Evolutionary conservation across 352 stramenopile species (phyloP).

Genomic region (Pseudoperonospora humuli): DNA sequence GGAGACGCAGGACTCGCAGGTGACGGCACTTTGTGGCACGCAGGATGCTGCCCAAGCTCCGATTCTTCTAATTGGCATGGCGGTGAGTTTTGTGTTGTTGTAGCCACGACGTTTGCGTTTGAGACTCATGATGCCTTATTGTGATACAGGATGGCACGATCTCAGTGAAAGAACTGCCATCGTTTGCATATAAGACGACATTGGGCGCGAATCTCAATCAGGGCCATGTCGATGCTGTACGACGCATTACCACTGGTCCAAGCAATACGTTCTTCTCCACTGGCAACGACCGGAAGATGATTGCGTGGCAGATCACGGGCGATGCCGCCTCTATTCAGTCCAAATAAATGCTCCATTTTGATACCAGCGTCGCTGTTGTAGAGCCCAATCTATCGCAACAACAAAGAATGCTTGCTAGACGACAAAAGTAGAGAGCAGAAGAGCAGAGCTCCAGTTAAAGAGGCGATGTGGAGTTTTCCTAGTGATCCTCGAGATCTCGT

Average conservation of each 20-base stretch:
- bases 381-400: slow-evolving; percentile 4
- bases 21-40: slow-evolving; percentile 65
- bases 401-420: slow-evolving; percentile 10
- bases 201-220: slow-evolving; percentile 49
- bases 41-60: slow-evolving; percentile 55
- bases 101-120: neutral
- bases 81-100: slow-evolving; percentile 45
- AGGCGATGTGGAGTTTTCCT: neutral
- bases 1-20: slow-evolving; percentile 68
- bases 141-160: slow-evolving; percentile 59
- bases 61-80: slow-evolving; percentile 70
- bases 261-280: slow-evolving; percentile 80
- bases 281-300: slow-evolving; percentile 73
- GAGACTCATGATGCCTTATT: slow-evolving; percentile 8
- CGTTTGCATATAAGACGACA: slow-evolving; percentile 80
- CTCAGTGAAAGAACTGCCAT: slow-evolving; percentile 76
- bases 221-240: slow-evolving; percentile 68
- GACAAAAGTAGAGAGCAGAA: slow-evolving; percentile 4
- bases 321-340: slow-evolving; percentile 57
- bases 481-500: slow-evolving; percentile 1
- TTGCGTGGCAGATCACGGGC: slow-evolving; percentile 82
- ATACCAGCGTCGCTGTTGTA: slow-evolving; percentile 8
- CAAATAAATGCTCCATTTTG: slow-evolving; percentile 29
- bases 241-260: slow-evolving; percentile 61
- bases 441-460: neutral